Percentiles rank a stretch among this genome's conserved stretches.
These are phyloP conservation scores for Westerdykella ornata DNA, from an alignment of 2,329 filamentous ascomycete genomes.

Conservation along the genomic window DNA sequence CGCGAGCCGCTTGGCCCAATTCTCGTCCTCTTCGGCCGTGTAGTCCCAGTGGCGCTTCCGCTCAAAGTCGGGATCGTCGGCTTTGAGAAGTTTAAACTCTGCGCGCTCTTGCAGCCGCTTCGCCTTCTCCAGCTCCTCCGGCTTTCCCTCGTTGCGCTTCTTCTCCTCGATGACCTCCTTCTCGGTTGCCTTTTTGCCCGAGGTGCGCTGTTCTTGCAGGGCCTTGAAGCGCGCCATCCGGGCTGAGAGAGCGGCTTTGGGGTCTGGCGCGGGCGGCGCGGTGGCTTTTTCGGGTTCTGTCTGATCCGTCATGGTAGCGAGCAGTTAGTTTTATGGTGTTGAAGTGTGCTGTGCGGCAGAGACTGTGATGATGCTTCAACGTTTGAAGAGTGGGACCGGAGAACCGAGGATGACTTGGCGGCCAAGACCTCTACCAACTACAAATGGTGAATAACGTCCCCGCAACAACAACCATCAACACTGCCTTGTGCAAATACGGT, in stretches of 20 bases:
- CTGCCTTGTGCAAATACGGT: too few relatives aligned
- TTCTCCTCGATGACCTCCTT: constrained; percentile 80
- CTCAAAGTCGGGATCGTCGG: constrained; percentile 91
- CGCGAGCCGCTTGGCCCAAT: constrained; percentile 83
- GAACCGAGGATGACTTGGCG: too few relatives aligned
- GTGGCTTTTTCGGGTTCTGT: neutral
- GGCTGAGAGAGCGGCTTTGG: constrained; percentile 31
- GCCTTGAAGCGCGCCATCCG: constrained; percentile 71
- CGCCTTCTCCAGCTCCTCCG: constrained; percentile 67
- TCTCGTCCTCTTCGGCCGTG: constrained; percentile 89
- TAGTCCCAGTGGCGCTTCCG: constrained; percentile 98
- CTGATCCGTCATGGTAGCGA: neutral
- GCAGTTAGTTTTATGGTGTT: neutral
- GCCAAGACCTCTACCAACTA: too few relatives aligned
- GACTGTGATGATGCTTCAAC: neutral
- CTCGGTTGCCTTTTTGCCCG: constrained; percentile 62
- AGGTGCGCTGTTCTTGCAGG: constrained; percentile 62
- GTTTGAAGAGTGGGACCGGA: too few relatives aligned
- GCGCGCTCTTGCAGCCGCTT: constrained; percentile 81
- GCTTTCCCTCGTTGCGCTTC: constrained; percentile 70
- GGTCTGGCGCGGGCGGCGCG: constrained; percentile 7
- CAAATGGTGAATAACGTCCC: too few relatives aligned
- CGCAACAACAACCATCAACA: too few relatives aligned
- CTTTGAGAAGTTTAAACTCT: constrained; percentile 86
- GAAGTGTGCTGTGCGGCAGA: neutral